Evolutionary conservation across 2,329 filamentous ascomycete species (phyloP), one percentile per base, ranked within the genome.

Genomic region (Aspergillus sp.): DNA sequence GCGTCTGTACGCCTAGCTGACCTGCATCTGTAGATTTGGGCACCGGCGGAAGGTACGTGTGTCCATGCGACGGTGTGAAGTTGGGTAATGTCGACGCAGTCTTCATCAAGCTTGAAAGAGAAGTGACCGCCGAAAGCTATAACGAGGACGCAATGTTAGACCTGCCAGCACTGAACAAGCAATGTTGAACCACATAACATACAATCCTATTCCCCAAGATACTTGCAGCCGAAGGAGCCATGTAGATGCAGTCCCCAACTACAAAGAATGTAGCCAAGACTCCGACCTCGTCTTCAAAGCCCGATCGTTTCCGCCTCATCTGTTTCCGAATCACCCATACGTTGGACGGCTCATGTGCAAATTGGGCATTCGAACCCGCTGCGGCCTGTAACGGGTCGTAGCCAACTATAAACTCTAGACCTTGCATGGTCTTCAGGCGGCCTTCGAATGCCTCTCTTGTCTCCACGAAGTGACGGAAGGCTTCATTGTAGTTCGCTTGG

Each of bases 251-350:
- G 53, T 84, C 82, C 1, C 82, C 83, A n/a, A 86, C 78, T 9
- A 86, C 77, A 66, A 84, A 88, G 70, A 84, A 88, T 3, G 83
- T 84, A 12, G 78, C 82, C 47, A 86, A 71, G 5, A 83, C 75
- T 27, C 77, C 79, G 27, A 84, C 75, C 56, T 84, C 79, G 68
- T 82, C 80, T 39, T 78, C 73, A 58, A 70, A 60, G 2, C 74
- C 73, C 15, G 64, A 66, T 30, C 71, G 71, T 65, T 82, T 81
- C 57, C 75, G 73, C 48, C 82, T 73, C 54, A 74, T 75, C 68
- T 87, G 84, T 64, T 86, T 86, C 61, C 84, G 80, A 53, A 88
- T 82, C 3, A 86, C 80, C 81, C 83, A 88, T 37, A 86, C 75
- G 58, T 79, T 78, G 46, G 77, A 72, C 71, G 80, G 63, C 69